Evolutionary conservation across 352 stramenopile species (phyloP), one percentile per base, ranked within the genome.

Genomic region (Globisporangium uncinulatum): DNA sequence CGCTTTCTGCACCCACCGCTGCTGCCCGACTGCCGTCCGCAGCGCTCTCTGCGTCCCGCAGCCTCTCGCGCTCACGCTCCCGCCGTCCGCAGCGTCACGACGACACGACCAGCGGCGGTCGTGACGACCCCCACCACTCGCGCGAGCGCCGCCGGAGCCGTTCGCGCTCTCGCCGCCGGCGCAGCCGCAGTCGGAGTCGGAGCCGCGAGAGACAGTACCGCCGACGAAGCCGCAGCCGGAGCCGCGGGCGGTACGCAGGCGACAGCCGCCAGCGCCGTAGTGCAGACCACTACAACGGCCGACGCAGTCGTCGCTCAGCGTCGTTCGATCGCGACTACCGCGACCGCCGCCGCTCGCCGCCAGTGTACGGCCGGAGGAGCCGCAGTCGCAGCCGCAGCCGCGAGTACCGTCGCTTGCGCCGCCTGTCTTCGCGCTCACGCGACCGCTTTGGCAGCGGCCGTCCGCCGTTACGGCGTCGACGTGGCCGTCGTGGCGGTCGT

Each of bases 381-480:
- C 49, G 49, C 32, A 41, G 49, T 10, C 51, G 29, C 42, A 52
- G 54, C 19, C 34, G 31, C 14, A 52, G 47, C 29, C 39, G 47
- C 24, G 44, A 61, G 8, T 41, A 42, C 19, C 39, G 19, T 9
- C 59, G 41, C 41, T 20, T 8, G 15, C 41, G 46, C 8, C 48
- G 59, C 49, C 31, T 50, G 17, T 39, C 21, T 9, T 65, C 59
- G 53, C 59, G 53, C 19, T 61, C 53, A n/a, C 59, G 59, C 9
- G 59, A 61, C 9, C 59, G 54, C 7, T 58, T 41, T 29, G 24
- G 24, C 31, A 46, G 36, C 19, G 21, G 14, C 7, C 47, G 31
- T 31, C 42, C 10, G 13, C 39, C 46, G 34, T 6, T 46, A 14
- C 31, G 31, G 19, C 54, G 54, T 19, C 43, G 41, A 32, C 47